Evolutionary conservation across 2,329 filamentous ascomycete genomes (phyloP).

Genomic region (Tolypocladium inflatum): DNA sequence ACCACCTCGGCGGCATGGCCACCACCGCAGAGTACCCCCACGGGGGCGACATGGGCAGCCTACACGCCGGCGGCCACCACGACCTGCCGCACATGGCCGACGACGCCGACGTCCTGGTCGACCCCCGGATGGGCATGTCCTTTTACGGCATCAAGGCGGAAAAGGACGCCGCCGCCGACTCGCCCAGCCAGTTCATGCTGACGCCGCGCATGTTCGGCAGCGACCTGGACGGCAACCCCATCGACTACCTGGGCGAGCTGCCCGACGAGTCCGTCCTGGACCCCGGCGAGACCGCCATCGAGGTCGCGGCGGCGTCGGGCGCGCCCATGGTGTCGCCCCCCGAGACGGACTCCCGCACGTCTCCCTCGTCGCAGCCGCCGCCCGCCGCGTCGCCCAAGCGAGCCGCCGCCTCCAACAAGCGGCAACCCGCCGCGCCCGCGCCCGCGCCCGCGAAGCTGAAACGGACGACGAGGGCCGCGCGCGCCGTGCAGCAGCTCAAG

Average conservation of each 20-base stretch:
- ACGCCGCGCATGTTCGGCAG: conserved; percentile 4
- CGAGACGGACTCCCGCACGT: background rate
- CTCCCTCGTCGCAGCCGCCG: background rate
- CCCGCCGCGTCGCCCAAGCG: background rate
- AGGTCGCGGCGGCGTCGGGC: background rate
- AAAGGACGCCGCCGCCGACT: background rate
- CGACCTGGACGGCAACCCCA: background rate
- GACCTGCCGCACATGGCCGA: background rate
- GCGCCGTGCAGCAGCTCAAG: background rate
- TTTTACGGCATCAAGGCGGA: conserved; percentile 4
- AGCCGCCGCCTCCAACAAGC: background rate
- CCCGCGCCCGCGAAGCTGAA: background rate
- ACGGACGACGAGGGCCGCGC: background rate
- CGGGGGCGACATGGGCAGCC: background rate
- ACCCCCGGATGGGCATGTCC: conserved; percentile 3
- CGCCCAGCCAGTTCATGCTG: background rate
- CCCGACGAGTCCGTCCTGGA: background rate
- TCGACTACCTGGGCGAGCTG: background rate
- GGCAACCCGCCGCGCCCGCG: background rate
- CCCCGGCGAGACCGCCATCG: background rate
- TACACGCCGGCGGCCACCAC: background rate
- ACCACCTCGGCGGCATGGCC: background rate
- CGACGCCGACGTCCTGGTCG: background rate
- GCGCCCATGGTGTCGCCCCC: background rate
- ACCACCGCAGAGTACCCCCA: background rate